Evolutionary conservation across 805 yeast species (phyloP).

Genomic region (Barnettozyma siamensis): DNA sequence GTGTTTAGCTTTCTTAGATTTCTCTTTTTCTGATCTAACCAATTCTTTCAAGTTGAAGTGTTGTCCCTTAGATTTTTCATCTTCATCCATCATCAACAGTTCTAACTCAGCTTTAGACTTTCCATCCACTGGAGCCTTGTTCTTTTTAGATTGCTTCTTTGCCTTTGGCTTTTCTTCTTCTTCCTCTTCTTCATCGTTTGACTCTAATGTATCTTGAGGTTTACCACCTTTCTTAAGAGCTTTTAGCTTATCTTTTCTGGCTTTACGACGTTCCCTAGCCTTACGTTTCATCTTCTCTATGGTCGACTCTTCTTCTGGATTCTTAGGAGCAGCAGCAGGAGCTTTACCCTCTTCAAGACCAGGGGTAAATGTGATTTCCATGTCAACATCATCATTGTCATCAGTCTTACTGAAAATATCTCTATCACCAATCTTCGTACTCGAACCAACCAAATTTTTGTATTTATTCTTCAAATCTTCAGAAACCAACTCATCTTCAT

Average conservation of each 20-base stretch:
- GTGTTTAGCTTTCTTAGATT: slow-evolving; percentile 41
- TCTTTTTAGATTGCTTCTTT: slow-evolving; percentile 2
- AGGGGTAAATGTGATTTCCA: slow-evolving; percentile 95
- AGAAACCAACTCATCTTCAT: slow-evolving; percentile 31
- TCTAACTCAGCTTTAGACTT: slow-evolving; percentile 67
- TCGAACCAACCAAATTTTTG: slow-evolving; percentile 46
- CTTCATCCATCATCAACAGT: slow-evolving; percentile 50
- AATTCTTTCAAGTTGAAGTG: slow-evolving; percentile 81
- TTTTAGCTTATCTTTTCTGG: slow-evolving; percentile 73
- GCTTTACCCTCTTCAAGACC: slow-evolving; percentile 45
- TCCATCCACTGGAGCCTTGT: slow-evolving; percentile 24
- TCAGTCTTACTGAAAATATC: slow-evolving; percentile 34
- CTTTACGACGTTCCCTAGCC: slow-evolving; percentile 88
- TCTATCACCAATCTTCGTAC: slow-evolving; percentile 30
- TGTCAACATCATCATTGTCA: slow-evolving; percentile 67
- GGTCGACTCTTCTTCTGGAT: slow-evolving; percentile 55
- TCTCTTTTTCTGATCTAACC: slow-evolving; percentile 64
- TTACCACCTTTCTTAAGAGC: slow-evolving; percentile 41
- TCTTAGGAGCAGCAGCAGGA: slow-evolving; percentile 21
- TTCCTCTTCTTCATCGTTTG: slow-evolving; percentile 32
- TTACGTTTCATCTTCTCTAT: slow-evolving; percentile 77
- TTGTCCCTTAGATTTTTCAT: slow-evolving; percentile 31
- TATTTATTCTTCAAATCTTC: slow-evolving; percentile 49
- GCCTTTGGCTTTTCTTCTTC: slow-evolving; percentile 18
- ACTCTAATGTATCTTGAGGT: slow-evolving; percentile 43